These are phyloP conservation scores for Trichoderma parareesei DNA, from an alignment of 495 filamentous ascomycete species.

Conservation along the genomic window DNA sequence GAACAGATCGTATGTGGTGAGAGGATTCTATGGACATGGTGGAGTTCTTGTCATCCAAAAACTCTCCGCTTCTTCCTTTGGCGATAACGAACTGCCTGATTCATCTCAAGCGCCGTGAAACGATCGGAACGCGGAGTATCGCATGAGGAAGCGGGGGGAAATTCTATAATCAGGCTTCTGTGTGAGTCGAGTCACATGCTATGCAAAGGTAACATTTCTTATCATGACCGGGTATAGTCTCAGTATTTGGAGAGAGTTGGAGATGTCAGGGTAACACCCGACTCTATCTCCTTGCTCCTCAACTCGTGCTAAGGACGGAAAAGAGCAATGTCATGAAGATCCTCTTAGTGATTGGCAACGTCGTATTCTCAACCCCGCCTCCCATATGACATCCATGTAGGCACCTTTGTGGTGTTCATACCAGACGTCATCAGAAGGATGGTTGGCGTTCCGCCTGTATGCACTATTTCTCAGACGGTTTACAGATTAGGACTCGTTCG, in stretches of 20 bases:
- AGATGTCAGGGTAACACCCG: background rate
- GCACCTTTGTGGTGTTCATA: too few relatives aligned
- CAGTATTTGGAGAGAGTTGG: too few relatives aligned
- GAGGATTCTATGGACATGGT: background rate
- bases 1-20: background rate
- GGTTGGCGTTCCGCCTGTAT: too few relatives aligned
- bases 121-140: background rate
- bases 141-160: conserved; percentile 1
- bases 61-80: background rate
- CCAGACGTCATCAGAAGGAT: too few relatives aligned
- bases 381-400: background rate
- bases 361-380: background rate
- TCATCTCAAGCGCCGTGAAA: conserved; percentile 1
- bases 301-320: background rate
- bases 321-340: background rate
- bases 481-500: background rate
- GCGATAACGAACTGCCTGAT: conserved; percentile 5
- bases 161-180: background rate
- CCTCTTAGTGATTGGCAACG: background rate
- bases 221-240: background rate
- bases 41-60: conserved; percentile 2
- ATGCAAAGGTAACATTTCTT: background rate
- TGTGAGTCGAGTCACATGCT: background rate
- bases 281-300: background rate
- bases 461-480: background rate